Evolutionary conservation across 2,329 filamentous ascomycete genomes (phyloP), one percentile per base, ranked within the genome.

Genomic region (Trematosphaeria pertusa): DNA sequence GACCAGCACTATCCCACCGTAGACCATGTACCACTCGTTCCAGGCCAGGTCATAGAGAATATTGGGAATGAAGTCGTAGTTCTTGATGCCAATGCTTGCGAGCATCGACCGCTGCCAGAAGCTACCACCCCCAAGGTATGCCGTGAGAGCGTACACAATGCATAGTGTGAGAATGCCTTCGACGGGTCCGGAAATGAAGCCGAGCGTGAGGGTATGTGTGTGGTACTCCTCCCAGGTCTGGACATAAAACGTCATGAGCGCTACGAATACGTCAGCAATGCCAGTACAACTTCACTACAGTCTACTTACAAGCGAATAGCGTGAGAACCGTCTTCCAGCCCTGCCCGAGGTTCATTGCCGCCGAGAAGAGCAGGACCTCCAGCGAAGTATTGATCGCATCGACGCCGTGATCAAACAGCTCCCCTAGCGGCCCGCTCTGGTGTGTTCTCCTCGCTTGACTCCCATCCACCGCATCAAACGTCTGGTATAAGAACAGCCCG

Each of bases 191-290:
- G 93, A 97, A 58, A 99, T 81, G 53, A 97, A 78, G 48, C 94
- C 94, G 5, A 99, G 83, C 1, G 91, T 97, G 37, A 99, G 83
- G 3, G 92, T 94, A 73, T 97, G 92, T 40, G 94, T 99, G 76
- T 97, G 93, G 75, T 97, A 99, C 72, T 97, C 94, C 68, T 99
- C 94, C 94, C 94, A 99, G 24, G 94, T 97, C 72, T 97, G 94
- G 32, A 97, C 88, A 73, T 97, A 97, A 74, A 99, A 99, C n/a
- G 94, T 97, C 62, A 95, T 79, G 48, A 93, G 84, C 5, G 89
- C 87, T 91, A 51, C 6, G 10, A 10, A n/a, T 12, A 17, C 14
- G 43, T 61, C 37, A 60, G 44, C 26, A 4, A 14, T 48, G 36
- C 48, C 37, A 31, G n/a, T 26, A 41, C 8, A 14, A 24, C 6